Base-by-base conservation (phyloP, 2,329 filamentous ascomycete species). In the Ceratocystis variospora region DNA sequence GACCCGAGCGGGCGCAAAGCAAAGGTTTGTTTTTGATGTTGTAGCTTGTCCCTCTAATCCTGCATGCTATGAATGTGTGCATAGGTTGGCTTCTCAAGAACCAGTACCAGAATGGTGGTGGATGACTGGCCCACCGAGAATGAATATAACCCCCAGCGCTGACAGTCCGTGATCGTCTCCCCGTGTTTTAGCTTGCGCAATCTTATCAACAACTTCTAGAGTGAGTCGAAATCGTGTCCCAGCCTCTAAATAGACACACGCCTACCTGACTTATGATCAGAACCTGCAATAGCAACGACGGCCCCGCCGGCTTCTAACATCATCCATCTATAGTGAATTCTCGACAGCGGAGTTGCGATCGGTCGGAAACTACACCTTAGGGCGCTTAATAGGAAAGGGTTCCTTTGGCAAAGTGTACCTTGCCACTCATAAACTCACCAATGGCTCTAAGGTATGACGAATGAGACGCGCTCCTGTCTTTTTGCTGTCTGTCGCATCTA, bases 341-440 rank as follows among this genome's bases (percentile, higher is more conserved):
- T 87, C 90, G 68, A 90, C 89, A 71, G 88, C 88, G 74, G 93
- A 99, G 70, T 84, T 99, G 71, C 87, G 88, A 73, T 90, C 87
- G 65, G 94, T 99, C 68, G 94, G 94, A 71, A 97, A 96, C 78
- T 99, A 99, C 76, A 87, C 87, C 45, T 83, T 99, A 67, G 94
- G 94, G 59, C 87, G 87, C 68, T 80, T 99, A 67, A 96, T 99
- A 74, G 94, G 94, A 71, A 99, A 97, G 75, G 94, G 94, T 67
- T 96, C 92, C 70, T 99, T 99, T 77, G 94, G 94, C 72, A 97
- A 96, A 78, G 94, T 99, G 72, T 99, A 99, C 76, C 82, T 99
- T 68, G 94, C 93, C 67, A 86, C 87, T 59, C 94, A 99, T 77
- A 97, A 96, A 76, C 90, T 99, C 76, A 97, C 90, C 73, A 96